Evolutionary conservation across 805 yeast species (phyloP), one percentile per base, ranked within the genome.

Genomic region (Starmerella vaccinii): DNA sequence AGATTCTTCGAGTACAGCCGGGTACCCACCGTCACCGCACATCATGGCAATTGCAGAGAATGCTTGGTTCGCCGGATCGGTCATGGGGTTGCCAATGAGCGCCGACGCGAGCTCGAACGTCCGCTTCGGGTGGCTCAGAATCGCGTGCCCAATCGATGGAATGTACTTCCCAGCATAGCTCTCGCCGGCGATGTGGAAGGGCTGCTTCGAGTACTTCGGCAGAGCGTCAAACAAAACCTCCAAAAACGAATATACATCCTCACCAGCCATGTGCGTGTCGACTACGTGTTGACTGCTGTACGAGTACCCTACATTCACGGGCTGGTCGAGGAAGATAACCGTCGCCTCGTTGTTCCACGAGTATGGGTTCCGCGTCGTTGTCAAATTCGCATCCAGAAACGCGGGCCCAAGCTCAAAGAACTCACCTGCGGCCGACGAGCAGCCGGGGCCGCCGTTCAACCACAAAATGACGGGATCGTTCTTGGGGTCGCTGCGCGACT

Each of bases 391-490:
- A 64, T 77, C 77, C 56, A 90, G 81, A 13, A 84, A 74, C 1
- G 95, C 77, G 8, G 97, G 95, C 23, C 98, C 97, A 60, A 89
- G 74, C 68, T 92, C 97, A 61, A 90, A 89, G 65, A 90, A 82
- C 57, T 89, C 74, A 16, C 97, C 97, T 16, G 95, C 85, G 64
- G 86, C 69, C 1, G 95, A 84, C 0, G 95, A 85, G 67, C 97
- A 89, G n/a, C 97, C 97, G 44, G 97, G 97, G 12, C 97, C 97
- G 56, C 97, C 97, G 65, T 90, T 89, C 62, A 90, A 73, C 97
- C 95, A 87, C 62, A 88, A 71, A 47, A 88, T 76, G 35, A 88
- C 74, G 2, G 95, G 96, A 68, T 88, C 96, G 53, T 74, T 84
- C 56, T 70, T 69, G 16, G 95, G 95, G 67, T 85, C 90, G 66